phyloP scores from a whole-genome alignment of 2,329 filamentous ascomycete genomes.

The Diaporthe sp. region DNA sequence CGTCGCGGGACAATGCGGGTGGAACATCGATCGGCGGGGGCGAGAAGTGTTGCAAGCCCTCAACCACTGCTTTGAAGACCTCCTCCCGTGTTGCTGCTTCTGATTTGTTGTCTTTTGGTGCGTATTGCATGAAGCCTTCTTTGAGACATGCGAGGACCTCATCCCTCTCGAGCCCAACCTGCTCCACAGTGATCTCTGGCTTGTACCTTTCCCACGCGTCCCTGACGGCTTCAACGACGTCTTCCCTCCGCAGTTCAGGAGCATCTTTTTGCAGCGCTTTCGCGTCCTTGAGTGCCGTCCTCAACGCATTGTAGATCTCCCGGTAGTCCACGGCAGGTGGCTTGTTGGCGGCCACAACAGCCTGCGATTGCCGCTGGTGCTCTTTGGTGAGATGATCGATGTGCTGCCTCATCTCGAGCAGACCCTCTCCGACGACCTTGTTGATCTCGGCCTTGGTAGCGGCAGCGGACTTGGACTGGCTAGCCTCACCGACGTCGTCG shows the following conservation, averaged over 20 bases:
- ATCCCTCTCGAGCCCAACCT: conserved; percentile 90
- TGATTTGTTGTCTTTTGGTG: conserved; percentile 65
- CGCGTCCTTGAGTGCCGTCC: conserved; percentile 78
- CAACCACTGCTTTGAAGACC: conserved; percentile 87
- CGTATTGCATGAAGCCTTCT: conserved; percentile 86
- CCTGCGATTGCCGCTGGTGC: conserved; percentile 77
- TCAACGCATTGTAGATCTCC: conserved; percentile 88
- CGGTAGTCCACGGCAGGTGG: conserved; percentile 79
- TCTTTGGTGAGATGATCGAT: conserved; percentile 85
- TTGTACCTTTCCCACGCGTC: conserved; percentile 97
- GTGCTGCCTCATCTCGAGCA: conserved; percentile 86
- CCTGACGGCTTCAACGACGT: conserved; percentile 87
- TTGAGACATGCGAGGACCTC: conserved; percentile 90
- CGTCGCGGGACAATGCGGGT: conserved; percentile 80
- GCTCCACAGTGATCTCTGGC: conserved; percentile 90
- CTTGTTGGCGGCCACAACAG: conserved; percentile 70
- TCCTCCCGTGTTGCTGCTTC: conserved; percentile 83
- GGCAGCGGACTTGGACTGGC: conserved; percentile 62
- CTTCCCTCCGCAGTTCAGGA: conserved; percentile 78
- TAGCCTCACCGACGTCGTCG: conserved; percentile 73
- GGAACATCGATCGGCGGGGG: conserved; percentile 81
- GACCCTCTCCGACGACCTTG: conserved; percentile 82
- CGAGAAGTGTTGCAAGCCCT: conserved; percentile 85
- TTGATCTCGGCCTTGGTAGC: conserved; percentile 79
- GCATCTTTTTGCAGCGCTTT: conserved; percentile 63